These are phyloP conservation scores for Apiospora saccharicola DNA, from an alignment of 2,329 filamentous ascomycete species.

Conservation along the genomic window DNA sequence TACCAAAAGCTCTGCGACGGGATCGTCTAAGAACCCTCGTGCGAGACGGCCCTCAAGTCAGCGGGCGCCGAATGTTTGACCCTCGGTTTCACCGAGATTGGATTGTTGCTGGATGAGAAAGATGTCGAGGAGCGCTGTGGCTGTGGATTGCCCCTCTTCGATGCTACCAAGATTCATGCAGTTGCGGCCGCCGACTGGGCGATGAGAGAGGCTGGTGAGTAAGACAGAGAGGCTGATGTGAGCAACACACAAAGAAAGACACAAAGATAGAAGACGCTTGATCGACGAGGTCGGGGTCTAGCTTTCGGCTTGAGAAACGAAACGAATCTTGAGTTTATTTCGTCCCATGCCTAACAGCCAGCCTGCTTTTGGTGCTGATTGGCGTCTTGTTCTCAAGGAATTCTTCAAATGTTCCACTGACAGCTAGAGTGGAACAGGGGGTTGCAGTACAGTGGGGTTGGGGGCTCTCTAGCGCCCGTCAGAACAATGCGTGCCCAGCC, in stretches of 20 bases:
- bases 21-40: slow-evolving; percentile 29
- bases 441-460: background rate
- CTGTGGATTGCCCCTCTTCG: slow-evolving; percentile 19
- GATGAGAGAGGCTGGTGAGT: background rate
- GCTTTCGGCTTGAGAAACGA: background rate
- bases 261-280: background rate
- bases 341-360: background rate
- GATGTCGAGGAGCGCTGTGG: background rate
- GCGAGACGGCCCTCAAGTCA: slow-evolving; percentile 28
- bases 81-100: slow-evolving; percentile 36
- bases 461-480: background rate
- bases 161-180: slow-evolving; percentile 14
- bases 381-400: background rate
- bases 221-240: background rate
- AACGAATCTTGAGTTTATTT: background rate
- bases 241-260: background rate
- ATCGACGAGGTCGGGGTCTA: background rate
- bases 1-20: slow-evolving; percentile 33
- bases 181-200: background rate
- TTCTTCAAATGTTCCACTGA: slow-evolving; percentile 1
- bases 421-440: slow-evolving; percentile 18
- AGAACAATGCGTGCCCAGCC: background rate
- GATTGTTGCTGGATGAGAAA: slow-evolving; percentile 27
- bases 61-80: slow-evolving; percentile 34
- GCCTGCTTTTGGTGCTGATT: background rate